Base-by-base conservation (phyloP, 2,329 filamentous ascomycete species). In the Colletotrichum sp. region DNA sequence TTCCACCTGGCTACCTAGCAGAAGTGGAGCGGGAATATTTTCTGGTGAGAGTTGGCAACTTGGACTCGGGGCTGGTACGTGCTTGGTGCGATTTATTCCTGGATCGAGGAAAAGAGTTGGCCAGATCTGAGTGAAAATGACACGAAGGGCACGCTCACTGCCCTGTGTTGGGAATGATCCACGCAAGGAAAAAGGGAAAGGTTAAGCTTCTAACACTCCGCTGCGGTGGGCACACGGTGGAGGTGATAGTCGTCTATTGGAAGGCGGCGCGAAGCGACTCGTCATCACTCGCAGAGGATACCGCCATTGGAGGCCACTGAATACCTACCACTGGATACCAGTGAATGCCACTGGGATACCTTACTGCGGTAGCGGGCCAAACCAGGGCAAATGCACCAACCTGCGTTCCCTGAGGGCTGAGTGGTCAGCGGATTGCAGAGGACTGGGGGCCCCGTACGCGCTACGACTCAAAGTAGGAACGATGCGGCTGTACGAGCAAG, bases 201-300 rank as follows among this genome's bases (percentile, higher is more conserved):
- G 64, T 75, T 73, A 75, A 75, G 70, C 73, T 75, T 75, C 73
- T 75, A 75, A 75, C 73, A 68, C 62, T 73, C 62, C 64, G 58
- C 73, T 25, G 9, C 16, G 18, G 32, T 67, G 56, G 55, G 15
- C 16, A 58, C 30, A 16, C 22, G 43, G 58, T 73, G 56, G 73
- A 69, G 64, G 16, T 32, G 73, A 73, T 75, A 68, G 56, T 30
- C 34, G 13, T 27, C 58, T 64, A 73, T 62, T 55, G 58, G 7
- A 16, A 36, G 27, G 32, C 32, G 22, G 28, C 36, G 27, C 4
- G 27, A 39, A 39, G 43, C 56, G 70, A 75, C 56, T 75, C 62
- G 70, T 75, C 73, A 75, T 61, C 70, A 39, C 28, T 15, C 43
- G 27, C 58, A 43, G 55, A 18, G 30, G 25, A 66, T 43, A 39